Percentiles rank a stretch among this genome's conserved stretches.
Conservation (phyloP, 169 alveolate species). For the Plasmodium inui region DNA sequence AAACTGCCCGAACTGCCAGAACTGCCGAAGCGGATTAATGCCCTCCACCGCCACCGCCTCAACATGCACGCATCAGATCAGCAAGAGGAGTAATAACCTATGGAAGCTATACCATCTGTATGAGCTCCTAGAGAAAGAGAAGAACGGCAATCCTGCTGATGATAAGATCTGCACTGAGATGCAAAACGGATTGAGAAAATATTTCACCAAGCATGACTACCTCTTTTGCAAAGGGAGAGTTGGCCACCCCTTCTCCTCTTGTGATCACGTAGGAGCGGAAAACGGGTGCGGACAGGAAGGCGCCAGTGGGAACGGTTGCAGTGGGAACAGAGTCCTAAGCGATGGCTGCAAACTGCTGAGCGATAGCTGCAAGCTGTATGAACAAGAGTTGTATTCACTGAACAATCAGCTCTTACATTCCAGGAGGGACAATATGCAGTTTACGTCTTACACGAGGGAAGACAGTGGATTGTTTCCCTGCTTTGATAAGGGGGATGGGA, state of each 20-base stretch:
- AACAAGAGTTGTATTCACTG: neutral
- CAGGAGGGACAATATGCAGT: neutral
- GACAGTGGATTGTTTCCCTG: neutral
- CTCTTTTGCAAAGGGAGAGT: neutral
- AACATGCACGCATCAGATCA: neutral
- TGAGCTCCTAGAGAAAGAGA: neutral
- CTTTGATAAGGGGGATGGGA: neutral
- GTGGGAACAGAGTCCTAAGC: neutral
- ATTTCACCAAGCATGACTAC: neutral
- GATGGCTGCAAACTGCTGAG: too few species aligned
- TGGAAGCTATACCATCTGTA: neutral
- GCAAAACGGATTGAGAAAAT: neutral
- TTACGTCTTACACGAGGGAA: neutral
- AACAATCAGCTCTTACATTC: neutral
- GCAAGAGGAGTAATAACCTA: neutral
- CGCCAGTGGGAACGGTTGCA: neutral
- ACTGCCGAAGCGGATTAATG: neutral
- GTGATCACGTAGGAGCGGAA: neutral
- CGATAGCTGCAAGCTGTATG: neutral
- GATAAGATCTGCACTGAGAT: neutral
- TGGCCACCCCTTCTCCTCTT: neutral
- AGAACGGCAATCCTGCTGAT: neutral
- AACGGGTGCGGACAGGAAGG: neutral
- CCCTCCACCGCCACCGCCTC: neutral
- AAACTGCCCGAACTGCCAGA: neutral